Base-by-base conservation (phyloP, 2,329 filamentous ascomycete species). In the Drechslerella stenobrocha region DNA sequence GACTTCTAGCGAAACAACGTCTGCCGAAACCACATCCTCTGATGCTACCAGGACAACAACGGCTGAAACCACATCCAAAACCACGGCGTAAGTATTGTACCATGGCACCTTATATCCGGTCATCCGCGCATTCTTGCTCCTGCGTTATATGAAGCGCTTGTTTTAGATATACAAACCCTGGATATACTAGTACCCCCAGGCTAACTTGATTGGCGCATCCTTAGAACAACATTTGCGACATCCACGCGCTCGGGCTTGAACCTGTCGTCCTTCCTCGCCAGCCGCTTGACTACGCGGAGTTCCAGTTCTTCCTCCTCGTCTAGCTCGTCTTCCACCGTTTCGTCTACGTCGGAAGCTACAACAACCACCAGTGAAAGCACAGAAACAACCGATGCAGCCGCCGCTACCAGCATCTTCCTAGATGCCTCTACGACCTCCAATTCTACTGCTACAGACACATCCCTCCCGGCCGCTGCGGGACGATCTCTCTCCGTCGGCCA, bases 231-330 rank as follows among this genome's bases (percentile, higher is more conserved):
- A 20, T 42, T 42, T 18, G 37, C 22, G 6, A 42, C 37, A 3
- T 42, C 37, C 37, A 42, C 37, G 37, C 37, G 37, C 37, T 42
- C 37, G 4, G 22, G 37, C 37, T 42, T 42, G 7, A 9, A 42
- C 15, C 37, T 42, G n/a, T 42, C 37, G 6, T 42, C 37, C n/a
- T 42, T 42, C 37, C 37, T 42, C 37, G 15, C 13, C 13, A 42
- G n/a, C 37, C 18, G 22, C 4, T 18, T 42, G 2, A 18, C 37
- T 18, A 18, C n/a, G n/a, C 13, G 3, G n/a, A 42, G 37, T n/a
- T 37, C 34, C 13, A 37, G 34, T 18, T 42, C 37, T 7, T 42
- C 37, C 18, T 42, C 37, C 37, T 18, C 13, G 6, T 18, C 37
- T 18, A 42, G 37, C 37, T 20, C 34, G 6, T 7, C 34, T 4